Conservation (phyloP, 208 protist species). For the Leishmania lainsoni region DNA sequence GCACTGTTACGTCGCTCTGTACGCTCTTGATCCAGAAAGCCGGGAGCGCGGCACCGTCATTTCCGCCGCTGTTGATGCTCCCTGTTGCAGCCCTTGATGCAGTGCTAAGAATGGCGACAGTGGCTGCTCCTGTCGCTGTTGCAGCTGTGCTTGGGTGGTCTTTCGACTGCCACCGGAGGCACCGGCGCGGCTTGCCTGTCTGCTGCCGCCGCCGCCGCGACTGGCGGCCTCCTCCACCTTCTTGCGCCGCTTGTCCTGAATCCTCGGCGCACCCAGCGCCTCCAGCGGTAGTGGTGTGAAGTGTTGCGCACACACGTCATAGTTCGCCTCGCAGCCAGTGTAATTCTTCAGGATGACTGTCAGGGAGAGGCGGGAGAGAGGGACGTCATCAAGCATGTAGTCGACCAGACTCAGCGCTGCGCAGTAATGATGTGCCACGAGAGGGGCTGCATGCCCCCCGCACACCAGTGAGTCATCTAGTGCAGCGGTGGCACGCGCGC, state of each 20-base stretch:
- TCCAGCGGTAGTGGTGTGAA: slow-evolving; percentile 46
- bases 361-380: slow-evolving; percentile 45
- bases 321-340: slow-evolving; percentile 66
- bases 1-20: slow-evolving; percentile 57
- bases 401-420: slow-evolving; percentile 39
- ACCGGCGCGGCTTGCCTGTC: background rate
- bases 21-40: slow-evolving; percentile 75
- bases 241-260: slow-evolving; percentile 19
- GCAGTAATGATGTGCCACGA: slow-evolving; percentile 46
- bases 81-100: background rate
- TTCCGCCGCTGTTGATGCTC: background rate
- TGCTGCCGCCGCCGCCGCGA: background rate
- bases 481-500: background rate
- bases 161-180: background rate
- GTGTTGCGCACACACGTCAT: slow-evolving; percentile 36
- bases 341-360: slow-evolving; percentile 53
- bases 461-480: background rate
- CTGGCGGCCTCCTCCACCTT: background rate
- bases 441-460: background rate
- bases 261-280: slow-evolving; percentile 10
- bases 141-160: background rate
- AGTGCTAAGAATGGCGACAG: slow-evolving; percentile 12
- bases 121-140: background rate
- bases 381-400: slow-evolving; percentile 57
- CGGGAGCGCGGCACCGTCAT: background rate